Evolutionary conservation across 2,329 filamentous ascomycete genomes (phyloP).

Genomic region (Podosphaera leucotricha): DNA sequence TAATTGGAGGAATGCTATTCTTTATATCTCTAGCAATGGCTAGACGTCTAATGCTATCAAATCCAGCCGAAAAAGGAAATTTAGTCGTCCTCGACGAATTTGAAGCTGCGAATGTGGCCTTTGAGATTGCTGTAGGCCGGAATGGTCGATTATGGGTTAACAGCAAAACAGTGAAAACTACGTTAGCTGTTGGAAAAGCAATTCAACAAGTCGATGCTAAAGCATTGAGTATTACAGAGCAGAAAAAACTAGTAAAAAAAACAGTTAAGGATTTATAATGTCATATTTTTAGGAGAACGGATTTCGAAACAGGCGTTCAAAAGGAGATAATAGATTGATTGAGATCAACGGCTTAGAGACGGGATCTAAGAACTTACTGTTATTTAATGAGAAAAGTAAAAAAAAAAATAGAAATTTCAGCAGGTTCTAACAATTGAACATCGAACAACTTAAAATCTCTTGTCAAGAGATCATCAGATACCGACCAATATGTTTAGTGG

Average conservation of each 20-base stretch:
- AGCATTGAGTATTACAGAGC: slow-evolving; percentile 35
- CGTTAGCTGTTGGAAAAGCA: slow-evolving; percentile 56
- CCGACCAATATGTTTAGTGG: too few species aligned
- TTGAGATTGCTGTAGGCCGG: slow-evolving; percentile 80
- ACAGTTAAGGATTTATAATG: slow-evolving; percentile 17
- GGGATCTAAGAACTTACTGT: too few species aligned
- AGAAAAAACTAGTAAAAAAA: slow-evolving; percentile 44
- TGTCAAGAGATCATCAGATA: too few species aligned
- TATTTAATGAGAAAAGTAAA: too few species aligned
- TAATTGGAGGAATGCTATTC: slow-evolving; percentile 73
- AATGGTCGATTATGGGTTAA: slow-evolving; percentile 89
- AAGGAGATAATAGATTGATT: too few species aligned
- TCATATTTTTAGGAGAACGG: too few species aligned
- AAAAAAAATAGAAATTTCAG: too few species aligned
- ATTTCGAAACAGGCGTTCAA: too few species aligned
- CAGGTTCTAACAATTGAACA: too few species aligned
- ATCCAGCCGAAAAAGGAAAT: slow-evolving; percentile 34
- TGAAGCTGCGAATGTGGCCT: slow-evolving; percentile 51
- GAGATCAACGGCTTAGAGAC: too few species aligned
- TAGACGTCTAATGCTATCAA: slow-evolving; percentile 48
- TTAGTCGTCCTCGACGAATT: slow-evolving; percentile 60
- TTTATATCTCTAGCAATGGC: slow-evolving; percentile 59
- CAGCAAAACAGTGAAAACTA: slow-evolving; percentile 46
- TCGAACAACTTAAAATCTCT: too few species aligned
- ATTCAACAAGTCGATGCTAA: slow-evolving; percentile 56